phyloP scores from a whole-genome alignment of 2,329 filamentous ascomycete species.

The Bipolaris victoriae region DNA sequence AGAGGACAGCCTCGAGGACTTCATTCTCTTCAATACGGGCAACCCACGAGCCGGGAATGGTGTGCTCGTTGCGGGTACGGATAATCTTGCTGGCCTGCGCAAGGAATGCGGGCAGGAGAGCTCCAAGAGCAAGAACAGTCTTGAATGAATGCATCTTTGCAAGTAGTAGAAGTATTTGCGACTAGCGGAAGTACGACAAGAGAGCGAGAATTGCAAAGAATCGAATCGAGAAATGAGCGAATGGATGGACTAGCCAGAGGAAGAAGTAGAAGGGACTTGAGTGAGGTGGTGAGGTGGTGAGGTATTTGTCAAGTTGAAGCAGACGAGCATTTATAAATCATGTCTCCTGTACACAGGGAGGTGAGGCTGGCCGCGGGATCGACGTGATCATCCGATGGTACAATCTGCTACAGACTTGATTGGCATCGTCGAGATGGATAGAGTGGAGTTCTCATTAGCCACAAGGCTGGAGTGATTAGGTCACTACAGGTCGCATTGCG shows the following conservation, averaged over 20 bases:
- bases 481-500: not conserved
- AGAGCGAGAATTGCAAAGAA: not conserved
- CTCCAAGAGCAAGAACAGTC: not conserved
- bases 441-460: not conserved
- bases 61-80: not conserved
- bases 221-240: not conserved
- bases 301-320: not conserved
- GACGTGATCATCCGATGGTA: not conserved
- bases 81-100: not conserved
- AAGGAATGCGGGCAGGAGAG: not conserved
- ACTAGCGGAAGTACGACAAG: not conserved
- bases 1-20: not conserved
- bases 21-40: not conserved
- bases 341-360: not conserved
- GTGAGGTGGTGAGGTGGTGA: not conserved
- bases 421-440: not conserved
- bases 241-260: not conserved
- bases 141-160: not conserved
- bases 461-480: not conserved
- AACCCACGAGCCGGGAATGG: not conserved
- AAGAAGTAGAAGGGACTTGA: not conserved
- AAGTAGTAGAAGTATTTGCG: not conserved
- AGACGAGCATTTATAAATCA: not conserved
- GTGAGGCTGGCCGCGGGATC: not conserved
- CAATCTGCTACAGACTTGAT: not conserved